Evolutionary conservation across 768 basidiomycete species (phyloP).

Genomic region (Naganishia vishniacii): DNA sequence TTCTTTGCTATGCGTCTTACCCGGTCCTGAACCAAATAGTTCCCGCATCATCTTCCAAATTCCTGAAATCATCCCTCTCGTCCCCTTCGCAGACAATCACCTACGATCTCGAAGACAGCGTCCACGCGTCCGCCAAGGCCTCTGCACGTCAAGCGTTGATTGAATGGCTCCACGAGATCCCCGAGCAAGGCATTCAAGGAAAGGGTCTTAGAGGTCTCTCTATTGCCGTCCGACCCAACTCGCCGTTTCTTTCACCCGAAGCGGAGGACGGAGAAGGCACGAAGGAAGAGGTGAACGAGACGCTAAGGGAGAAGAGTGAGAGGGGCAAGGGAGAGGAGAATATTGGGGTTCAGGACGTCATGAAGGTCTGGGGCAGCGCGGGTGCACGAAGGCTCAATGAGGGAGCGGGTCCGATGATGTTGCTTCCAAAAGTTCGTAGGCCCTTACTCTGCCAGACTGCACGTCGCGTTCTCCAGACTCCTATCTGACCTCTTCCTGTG

Average conservation of each 20-base stretch:
- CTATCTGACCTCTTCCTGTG: neutral
- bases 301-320: constrained; percentile 8
- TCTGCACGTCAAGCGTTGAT: constrained; percentile 13
- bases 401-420: constrained; percentile 28
- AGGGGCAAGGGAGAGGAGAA: neutral
- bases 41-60: constrained; percentile 26
- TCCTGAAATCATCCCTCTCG: constrained; percentile 24
- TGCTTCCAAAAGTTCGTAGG: constrained; percentile 29
- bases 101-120: constrained; percentile 30
- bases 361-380: constrained; percentile 14
- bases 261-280: constrained; percentile 1
- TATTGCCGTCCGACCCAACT: constrained; percentile 26
- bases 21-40: neutral
- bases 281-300: neutral
- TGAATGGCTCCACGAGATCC: constrained; percentile 11
- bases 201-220: constrained; percentile 1
- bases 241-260: constrained; percentile 3
- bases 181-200: constrained; percentile 11
- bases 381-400: constrained; percentile 8
- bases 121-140: constrained; percentile 20
- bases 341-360: constrained; percentile 13
- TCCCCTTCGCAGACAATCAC: constrained; percentile 19
- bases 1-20: neutral
- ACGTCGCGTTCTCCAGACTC: neutral
- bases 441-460: too few species aligned